Conservation (phyloP, 78 protist species). For the Cavenderia fasciculata region DNA sequence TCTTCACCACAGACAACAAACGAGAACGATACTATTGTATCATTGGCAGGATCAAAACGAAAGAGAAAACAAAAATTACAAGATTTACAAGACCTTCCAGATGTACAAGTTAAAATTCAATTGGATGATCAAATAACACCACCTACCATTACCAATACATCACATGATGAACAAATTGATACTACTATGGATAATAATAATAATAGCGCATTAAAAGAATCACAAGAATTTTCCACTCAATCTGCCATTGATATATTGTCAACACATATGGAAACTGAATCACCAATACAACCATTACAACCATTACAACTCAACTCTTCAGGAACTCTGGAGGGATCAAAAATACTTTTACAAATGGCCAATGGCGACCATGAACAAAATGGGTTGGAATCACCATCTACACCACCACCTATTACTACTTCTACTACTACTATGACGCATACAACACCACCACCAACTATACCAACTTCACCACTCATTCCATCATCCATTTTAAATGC, state of each 20-base stretch:
- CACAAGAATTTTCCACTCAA: neutral
- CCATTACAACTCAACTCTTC: neutral
- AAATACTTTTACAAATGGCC: neutral
- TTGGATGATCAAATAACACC: neutral
- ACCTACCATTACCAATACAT: neutral
- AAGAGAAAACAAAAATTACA: neutral
- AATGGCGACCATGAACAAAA: neutral
- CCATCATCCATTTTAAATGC: neutral
- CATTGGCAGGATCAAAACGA: neutral
- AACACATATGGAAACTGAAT: neutral
- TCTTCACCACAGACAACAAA: too few relatives aligned
- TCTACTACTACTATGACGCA: too few relatives aligned
- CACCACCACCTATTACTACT: too few relatives aligned
- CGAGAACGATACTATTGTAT: neutral
- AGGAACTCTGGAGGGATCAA: neutral
- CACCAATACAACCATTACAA: neutral
- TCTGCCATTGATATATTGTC: slow-evolving; percentile 1
- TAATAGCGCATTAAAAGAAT: neutral
- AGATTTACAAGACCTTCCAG: neutral
- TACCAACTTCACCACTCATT: neutral
- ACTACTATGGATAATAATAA: neutral
- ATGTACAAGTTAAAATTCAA: neutral
- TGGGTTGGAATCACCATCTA: too few relatives aligned
- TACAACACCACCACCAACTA: neutral
- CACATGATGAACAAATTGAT: neutral